Conservation (phyloP, 2,329 filamentous ascomycete genomes). For the Fusarium sp. region DNA sequence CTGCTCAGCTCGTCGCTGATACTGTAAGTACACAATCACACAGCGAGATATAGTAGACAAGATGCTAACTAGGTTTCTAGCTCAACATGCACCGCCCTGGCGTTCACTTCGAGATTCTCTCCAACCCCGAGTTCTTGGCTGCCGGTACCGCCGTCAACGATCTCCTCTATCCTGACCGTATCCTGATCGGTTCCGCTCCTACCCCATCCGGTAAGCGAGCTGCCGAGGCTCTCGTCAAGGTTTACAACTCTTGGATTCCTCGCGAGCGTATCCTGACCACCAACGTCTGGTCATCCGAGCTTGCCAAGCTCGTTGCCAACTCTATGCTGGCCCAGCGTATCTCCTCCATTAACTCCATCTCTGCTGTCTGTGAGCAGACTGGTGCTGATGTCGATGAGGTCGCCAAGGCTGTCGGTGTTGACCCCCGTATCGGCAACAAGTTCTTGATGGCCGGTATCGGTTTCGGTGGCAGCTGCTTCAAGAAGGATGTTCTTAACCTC, state of each 20-base stretch:
- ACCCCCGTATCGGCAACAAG: conserved; percentile 77
- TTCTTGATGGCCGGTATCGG: conserved; percentile 81
- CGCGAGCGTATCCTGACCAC: conserved; percentile 75
- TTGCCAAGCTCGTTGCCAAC: conserved; percentile 83
- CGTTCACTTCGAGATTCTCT: conserved; percentile 78
- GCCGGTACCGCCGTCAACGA: conserved; percentile 81
- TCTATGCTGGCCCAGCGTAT: conserved; percentile 85
- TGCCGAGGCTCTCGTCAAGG: conserved; percentile 70
- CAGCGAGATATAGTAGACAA: conserved; percentile 3
- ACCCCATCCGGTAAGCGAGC: conserved; percentile 71
- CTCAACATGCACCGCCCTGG: conserved; percentile 70
- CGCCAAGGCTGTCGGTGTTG: conserved; percentile 73
- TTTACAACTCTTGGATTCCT: conserved; percentile 80
- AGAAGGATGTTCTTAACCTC: conserved; percentile 81
- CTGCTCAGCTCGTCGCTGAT: conserved; percentile 75
- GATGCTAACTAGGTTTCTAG: conserved; percentile 49
- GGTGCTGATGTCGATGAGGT: conserved; percentile 83
- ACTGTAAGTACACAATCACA: conserved; percentile 62
- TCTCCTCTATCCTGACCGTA: conserved; percentile 76
- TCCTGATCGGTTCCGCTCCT: conserved; percentile 77
- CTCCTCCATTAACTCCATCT: conserved; percentile 83
- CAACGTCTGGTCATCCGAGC: conserved; percentile 81
- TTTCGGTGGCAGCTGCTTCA: conserved; percentile 85
- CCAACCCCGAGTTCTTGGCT: conserved; percentile 84
- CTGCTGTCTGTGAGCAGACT: conserved; percentile 81